These are phyloP conservation scores for Pseudopyrenochaeta lycopersici DNA, from an alignment of 2,329 filamentous ascomycete genomes.

Conservation along the genomic window DNA sequence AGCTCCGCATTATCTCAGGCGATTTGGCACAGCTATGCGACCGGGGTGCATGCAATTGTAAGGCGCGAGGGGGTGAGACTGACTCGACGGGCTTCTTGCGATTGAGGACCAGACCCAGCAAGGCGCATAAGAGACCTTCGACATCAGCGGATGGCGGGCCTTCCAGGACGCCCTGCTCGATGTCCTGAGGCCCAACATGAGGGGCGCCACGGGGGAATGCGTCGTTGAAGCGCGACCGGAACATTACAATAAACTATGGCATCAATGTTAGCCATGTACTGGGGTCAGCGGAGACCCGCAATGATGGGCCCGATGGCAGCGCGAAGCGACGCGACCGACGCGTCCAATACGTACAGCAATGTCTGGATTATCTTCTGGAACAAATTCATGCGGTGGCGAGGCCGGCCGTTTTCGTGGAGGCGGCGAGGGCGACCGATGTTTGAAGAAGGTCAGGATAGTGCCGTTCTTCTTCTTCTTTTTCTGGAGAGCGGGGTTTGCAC, in stretches of 20 bases:
- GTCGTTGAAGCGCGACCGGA: slow-evolving; percentile 90
- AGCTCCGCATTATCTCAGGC: slow-evolving; percentile 19
- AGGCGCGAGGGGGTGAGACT: slow-evolving; percentile 52
- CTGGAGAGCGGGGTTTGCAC: slow-evolving; percentile 32
- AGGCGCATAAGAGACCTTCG: slow-evolving; percentile 87
- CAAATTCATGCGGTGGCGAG: slow-evolving; percentile 89
- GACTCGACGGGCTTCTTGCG: slow-evolving; percentile 99
- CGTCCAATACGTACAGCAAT: slow-evolving; percentile 78
- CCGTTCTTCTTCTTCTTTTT: slow-evolving; percentile 46
- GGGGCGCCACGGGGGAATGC: slow-evolving; percentile 86
- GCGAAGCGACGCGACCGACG: slow-evolving; percentile 50
- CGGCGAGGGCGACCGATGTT: slow-evolving; percentile 53
- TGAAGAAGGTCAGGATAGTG: slow-evolving; percentile 50
- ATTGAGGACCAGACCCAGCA: slow-evolving; percentile 89
- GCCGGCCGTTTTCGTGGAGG: slow-evolving; percentile 78
- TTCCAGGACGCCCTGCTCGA: slow-evolving; percentile 86
- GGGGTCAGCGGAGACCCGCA: slow-evolving; percentile 34
- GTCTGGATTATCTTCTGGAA: slow-evolving; percentile 87
- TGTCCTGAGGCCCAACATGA: slow-evolving; percentile 93
- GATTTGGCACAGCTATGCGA: slow-evolving; percentile 26
- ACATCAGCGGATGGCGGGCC: slow-evolving; percentile 81
- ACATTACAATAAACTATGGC: slow-evolving; percentile 93
- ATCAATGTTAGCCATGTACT: slow-evolving; percentile 41
- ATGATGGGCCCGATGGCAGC: slow-evolving; percentile 27
- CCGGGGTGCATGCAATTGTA: slow-evolving; percentile 13